Percentiles rank a stretch among this genome's conserved stretches.
These are phyloP conservation scores for Chlorella sp. DNA, from an alignment of 139 green algal genomes.

Conservation along the genomic window DNA sequence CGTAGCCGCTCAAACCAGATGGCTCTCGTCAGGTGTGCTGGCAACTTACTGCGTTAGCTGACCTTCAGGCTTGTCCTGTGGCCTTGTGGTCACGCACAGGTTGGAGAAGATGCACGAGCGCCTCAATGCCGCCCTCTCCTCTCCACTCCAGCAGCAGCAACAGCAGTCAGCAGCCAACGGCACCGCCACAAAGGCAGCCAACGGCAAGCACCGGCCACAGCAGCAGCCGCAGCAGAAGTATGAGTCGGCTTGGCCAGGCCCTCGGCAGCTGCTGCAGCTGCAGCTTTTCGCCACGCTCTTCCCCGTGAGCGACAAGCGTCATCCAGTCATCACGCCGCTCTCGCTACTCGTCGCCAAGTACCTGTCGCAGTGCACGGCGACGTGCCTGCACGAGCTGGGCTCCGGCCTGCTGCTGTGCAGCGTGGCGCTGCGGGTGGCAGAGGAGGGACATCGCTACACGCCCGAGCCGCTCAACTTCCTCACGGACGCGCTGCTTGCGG, in stretches of 20 bases:
- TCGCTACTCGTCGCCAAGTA: constrained; percentile 44
- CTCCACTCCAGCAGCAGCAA: background rate
- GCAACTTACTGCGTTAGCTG: no score
- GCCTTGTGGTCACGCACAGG: constrained; percentile 18
- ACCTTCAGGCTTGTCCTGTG: no score
- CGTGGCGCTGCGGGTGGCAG: constrained; percentile 30
- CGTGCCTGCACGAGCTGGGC: constrained; percentile 12
- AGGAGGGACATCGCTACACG: constrained; percentile 20
- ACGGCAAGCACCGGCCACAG: no score
- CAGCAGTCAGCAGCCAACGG: no score
- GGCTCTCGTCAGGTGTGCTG: no score
- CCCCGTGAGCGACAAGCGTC: constrained; percentile 71
- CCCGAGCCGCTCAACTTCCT: constrained; percentile 65
- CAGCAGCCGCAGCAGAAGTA: constrained; percentile 11
- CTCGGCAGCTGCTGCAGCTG: constrained; percentile 63
- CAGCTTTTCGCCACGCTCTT: constrained; percentile 81
- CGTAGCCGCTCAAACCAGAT: no score
- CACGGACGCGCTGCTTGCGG: constrained; percentile 28
- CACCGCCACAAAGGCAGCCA: no score
- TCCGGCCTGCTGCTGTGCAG: constrained; percentile 40
- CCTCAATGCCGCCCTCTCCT: constrained; percentile 40
- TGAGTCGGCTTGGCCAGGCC: background rate
- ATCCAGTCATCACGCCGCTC: constrained; percentile 75
- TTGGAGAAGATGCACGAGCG: constrained; percentile 54
- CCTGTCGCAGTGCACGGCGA: constrained; percentile 26